phyloP scores from a whole-genome alignment of 2,329 filamentous ascomycete species.

The Sarocladiaceae sp. region DNA sequence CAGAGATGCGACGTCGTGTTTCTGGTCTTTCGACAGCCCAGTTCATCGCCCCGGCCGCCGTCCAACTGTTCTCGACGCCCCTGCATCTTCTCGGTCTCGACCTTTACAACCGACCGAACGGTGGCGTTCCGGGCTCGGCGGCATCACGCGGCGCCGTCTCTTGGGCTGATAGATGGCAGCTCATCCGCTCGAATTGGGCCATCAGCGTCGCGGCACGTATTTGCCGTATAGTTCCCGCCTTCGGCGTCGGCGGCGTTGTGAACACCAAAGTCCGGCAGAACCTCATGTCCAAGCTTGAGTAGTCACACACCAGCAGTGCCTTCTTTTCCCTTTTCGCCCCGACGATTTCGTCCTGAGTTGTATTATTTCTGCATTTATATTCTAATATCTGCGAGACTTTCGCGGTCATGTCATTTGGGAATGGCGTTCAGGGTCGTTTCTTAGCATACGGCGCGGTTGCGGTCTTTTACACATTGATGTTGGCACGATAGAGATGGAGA shows the following conservation, averaged over 20 bases:
- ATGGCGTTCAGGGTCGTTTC: no score
- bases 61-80: constrained; percentile 76
- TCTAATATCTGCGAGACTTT: not conserved
- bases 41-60: constrained; percentile 70
- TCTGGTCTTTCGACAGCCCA: constrained; percentile 63
- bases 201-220: constrained; percentile 70
- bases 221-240: constrained; percentile 80
- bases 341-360: not conserved
- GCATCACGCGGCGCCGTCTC: constrained; percentile 18
- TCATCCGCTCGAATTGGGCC: constrained; percentile 69
- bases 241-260: constrained; percentile 81
- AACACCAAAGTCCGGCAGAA: constrained; percentile 64
- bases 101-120: constrained; percentile 64
- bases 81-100: constrained; percentile 81
- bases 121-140: constrained; percentile 23
- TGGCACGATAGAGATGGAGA: no score
- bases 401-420: no score
- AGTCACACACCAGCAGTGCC: not conserved
- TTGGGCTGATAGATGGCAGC: constrained; percentile 55
- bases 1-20: constrained; percentile 37
- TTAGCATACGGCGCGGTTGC: no score
- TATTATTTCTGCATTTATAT: not conserved
- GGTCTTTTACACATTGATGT: no score
- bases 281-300: constrained; percentile 58
- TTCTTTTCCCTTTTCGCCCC: not conserved